These are phyloP conservation scores for Backusella circina DNA, from an alignment of 192 early-diverging fungal species.

Conservation along the genomic window DNA sequence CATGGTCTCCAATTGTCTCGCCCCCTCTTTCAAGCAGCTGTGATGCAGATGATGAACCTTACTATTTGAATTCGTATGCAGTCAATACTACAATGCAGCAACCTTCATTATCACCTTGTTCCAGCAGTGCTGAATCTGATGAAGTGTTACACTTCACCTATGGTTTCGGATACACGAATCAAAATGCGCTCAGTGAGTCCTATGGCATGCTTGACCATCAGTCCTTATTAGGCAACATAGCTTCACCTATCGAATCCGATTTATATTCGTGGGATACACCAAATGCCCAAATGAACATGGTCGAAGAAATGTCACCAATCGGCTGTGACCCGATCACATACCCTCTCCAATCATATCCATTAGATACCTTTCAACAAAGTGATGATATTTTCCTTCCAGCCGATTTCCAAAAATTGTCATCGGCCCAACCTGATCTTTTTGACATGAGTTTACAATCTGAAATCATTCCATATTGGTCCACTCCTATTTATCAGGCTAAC, in stretches of 20 bases:
- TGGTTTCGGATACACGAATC: constrained; percentile 8
- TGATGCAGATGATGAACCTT: neutral
- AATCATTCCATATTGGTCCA: neutral
- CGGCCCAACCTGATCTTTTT: neutral
- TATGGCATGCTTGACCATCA: constrained; percentile 1
- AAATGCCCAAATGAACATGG: constrained; percentile 1
- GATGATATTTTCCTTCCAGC: neutral
- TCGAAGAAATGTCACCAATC: constrained; percentile 4
- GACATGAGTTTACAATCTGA: neutral
- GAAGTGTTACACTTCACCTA: constrained; percentile 6
- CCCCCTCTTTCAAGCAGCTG: neutral
- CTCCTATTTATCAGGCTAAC: neutral
- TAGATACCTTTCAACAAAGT: neutral
- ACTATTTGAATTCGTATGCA: neutral
- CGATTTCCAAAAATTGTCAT: neutral
- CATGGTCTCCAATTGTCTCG: neutral
- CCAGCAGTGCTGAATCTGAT: constrained; percentile 10
- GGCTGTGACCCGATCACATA: constrained; percentile 1
- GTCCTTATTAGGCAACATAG: neutral
- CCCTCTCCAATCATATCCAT: neutral
- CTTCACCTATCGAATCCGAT: neutral
- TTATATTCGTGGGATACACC: constrained; percentile 12
- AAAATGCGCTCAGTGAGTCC: neutral
- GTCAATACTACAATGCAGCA: neutral
- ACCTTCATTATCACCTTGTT: constrained; percentile 3